Conservation (phyloP, 116 monocot species). For the Dioscorea cayenensis region DNA sequence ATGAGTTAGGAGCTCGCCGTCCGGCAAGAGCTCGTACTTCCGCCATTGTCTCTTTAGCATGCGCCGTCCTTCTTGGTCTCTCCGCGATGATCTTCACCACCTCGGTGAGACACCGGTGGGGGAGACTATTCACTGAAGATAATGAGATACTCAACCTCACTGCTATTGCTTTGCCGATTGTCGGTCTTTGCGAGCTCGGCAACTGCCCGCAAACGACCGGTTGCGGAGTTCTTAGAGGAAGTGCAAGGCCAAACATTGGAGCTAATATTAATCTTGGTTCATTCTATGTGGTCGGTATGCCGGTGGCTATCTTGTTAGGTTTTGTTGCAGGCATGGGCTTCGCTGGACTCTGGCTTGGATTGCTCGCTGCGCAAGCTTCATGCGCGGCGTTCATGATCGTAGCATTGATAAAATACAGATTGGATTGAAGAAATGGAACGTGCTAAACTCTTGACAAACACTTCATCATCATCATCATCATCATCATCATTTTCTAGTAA, state of each 20-base stretch:
- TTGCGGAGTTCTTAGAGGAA: slow-evolving; percentile 77
- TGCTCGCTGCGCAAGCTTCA: slow-evolving; percentile 66
- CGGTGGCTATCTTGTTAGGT: slow-evolving; percentile 50
- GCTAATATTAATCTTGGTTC: slow-evolving; percentile 78
- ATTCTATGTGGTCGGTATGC: slow-evolving; percentile 76
- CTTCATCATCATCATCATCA: background rate
- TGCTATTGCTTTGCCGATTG: slow-evolving; percentile 61
- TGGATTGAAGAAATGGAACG: slow-evolving; percentile 55
- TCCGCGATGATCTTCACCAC: slow-evolving; percentile 50
- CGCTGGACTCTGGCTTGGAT: slow-evolving; percentile 65
- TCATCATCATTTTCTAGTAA: slow-evolving; percentile 1
- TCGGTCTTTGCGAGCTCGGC: slow-evolving; percentile 80
- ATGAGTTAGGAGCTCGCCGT: slow-evolving; percentile 64
- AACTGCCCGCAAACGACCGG: slow-evolving; percentile 93
- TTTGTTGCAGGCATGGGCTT: slow-evolving; percentile 58
- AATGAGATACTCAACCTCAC: slow-evolving; percentile 52
- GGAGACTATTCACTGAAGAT: slow-evolving; percentile 58
- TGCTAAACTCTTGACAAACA: slow-evolving; percentile 46
- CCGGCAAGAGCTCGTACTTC: slow-evolving; percentile 43
- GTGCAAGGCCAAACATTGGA: slow-evolving; percentile 57
- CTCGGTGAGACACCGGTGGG: slow-evolving; percentile 60
- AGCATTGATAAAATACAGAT: slow-evolving; percentile 39
- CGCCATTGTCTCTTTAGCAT: slow-evolving; percentile 27
- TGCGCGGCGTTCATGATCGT: slow-evolving; percentile 51
- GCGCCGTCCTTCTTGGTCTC: slow-evolving; percentile 35